phyloP scores from a whole-genome alignment of 2,329 filamentous ascomycete genomes.

The Neocucurbitaria cava region DNA sequence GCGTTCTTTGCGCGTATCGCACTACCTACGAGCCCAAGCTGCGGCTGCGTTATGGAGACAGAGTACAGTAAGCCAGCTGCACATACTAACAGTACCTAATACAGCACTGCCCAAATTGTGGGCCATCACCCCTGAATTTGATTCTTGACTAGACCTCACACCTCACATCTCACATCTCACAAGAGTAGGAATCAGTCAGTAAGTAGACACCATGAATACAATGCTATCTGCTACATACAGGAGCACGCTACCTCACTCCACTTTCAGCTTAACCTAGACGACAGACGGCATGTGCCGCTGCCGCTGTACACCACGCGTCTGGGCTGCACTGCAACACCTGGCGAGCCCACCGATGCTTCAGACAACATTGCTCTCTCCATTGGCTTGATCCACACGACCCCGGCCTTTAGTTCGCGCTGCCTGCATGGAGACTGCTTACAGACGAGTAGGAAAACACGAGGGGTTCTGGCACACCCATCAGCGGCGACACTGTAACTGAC shows the following conservation, averaged over 20 bases:
- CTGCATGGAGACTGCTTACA: conserved; percentile 15
- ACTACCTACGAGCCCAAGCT: background rate
- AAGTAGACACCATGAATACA: background rate
- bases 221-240: background rate
- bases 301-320: background rate
- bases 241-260: too few relatives aligned
- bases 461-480: background rate
- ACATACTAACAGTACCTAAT: background rate
- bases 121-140: too few relatives aligned
- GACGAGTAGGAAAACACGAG: conserved; percentile 9
- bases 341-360: background rate
- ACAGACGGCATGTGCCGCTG: background rate
- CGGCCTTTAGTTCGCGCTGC: background rate
- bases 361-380: background rate
- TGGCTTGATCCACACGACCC: background rate
- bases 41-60: background rate
- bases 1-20: background rate
- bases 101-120: background rate
- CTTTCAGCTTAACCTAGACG: background rate
- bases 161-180: background rate
- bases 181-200: background rate
- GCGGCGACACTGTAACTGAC: background rate
- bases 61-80: background rate
- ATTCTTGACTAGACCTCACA: too few relatives aligned
- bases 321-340: background rate